Evolutionary conservation across 306 rosid species (phyloP).

Genomic region (Begonia peltatifolia): DNA sequence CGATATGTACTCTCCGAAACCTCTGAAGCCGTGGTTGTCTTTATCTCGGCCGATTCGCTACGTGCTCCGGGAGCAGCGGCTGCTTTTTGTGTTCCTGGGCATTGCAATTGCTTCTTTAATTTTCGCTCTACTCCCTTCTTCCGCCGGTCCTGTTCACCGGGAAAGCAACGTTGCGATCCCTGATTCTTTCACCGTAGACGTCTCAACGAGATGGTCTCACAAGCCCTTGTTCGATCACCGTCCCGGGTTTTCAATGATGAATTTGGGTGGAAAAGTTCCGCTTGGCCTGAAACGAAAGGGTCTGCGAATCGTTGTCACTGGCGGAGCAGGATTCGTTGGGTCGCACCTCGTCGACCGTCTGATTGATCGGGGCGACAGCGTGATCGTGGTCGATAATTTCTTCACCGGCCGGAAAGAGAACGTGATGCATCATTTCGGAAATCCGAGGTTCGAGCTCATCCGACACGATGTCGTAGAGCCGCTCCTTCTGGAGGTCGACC

Average conservation of each 20-base stretch:
- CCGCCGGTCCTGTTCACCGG: constrained; percentile 7
- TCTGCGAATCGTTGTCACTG: constrained; percentile 85
- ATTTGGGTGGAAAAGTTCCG: constrained; percentile 67
- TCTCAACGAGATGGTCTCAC: constrained; percentile 12
- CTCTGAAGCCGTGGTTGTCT: constrained; percentile 53
- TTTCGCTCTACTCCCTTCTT: constrained; percentile 40
- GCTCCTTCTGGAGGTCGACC: constrained; percentile 80
- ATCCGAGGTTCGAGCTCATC: constrained; percentile 80
- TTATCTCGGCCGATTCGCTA: constrained; percentile 59
- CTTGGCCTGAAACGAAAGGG: constrained; percentile 68
- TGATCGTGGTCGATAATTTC: constrained; percentile 85
- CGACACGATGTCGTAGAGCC: constrained; percentile 98
- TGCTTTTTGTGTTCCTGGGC: constrained; percentile 64
- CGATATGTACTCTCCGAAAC: constrained; percentile 63
- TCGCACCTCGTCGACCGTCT: constrained; percentile 88
- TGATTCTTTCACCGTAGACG: constrained; percentile 18
- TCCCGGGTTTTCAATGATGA: constrained; percentile 10
- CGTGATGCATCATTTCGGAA: constrained; percentile 85
- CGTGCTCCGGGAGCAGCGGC: constrained; percentile 79
- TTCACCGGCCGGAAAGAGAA: constrained; percentile 86
- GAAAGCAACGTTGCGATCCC: constrained; percentile 13
- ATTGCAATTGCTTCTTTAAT: constrained; percentile 49
- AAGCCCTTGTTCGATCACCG: constrained; percentile 23
- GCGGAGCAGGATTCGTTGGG: constrained; percentile 94
- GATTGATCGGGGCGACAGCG: constrained; percentile 84